phyloP scores from a whole-genome alignment of 495 filamentous ascomycete genomes.

The Xylaria cubensis region DNA sequence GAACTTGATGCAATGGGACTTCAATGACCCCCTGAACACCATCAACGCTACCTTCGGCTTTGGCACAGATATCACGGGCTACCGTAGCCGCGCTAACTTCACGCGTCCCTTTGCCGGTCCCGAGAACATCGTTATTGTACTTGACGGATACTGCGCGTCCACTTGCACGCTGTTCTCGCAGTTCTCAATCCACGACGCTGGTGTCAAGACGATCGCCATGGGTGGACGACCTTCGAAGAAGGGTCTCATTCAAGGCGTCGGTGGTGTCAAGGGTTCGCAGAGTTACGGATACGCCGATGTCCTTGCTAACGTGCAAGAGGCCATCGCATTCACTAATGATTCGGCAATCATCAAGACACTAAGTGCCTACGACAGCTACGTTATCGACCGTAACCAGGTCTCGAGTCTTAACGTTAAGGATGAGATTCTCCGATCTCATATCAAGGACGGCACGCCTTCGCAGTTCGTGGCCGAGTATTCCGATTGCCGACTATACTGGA shows the following conservation, averaged over 20 bases:
- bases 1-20: slow-evolving; percentile 48
- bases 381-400: slow-evolving; percentile 35
- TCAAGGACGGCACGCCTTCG: slow-evolving; percentile 48
- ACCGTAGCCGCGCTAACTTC: slow-evolving; percentile 47
- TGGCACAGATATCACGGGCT: slow-evolving; percentile 52
- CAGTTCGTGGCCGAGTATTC: slow-evolving; percentile 63
- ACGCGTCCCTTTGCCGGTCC: slow-evolving; percentile 50
- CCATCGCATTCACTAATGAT: slow-evolving; percentile 39
- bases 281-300: slow-evolving; percentile 35
- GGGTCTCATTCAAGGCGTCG: slow-evolving; percentile 68
- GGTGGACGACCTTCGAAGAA: slow-evolving; percentile 62
- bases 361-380: slow-evolving; percentile 55
- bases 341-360: slow-evolving; percentile 54
- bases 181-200: slow-evolving; percentile 60
- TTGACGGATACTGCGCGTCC: slow-evolving; percentile 69
- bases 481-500: slow-evolving; percentile 63
- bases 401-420: slow-evolving; percentile 51
- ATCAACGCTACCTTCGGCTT: slow-evolving; percentile 47
- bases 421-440: slow-evolving; percentile 44
- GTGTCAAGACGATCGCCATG: slow-evolving; percentile 65
- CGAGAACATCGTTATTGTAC: slow-evolving; percentile 54
- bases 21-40: slow-evolving; percentile 45
- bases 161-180: slow-evolving; percentile 68
- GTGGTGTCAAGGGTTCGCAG: slow-evolving; percentile 63
- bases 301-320: slow-evolving; percentile 45